These are phyloP conservation scores for Aspergillus tamarii DNA, from an alignment of 2,329 filamentous ascomycete species.

Conservation along the genomic window DNA sequence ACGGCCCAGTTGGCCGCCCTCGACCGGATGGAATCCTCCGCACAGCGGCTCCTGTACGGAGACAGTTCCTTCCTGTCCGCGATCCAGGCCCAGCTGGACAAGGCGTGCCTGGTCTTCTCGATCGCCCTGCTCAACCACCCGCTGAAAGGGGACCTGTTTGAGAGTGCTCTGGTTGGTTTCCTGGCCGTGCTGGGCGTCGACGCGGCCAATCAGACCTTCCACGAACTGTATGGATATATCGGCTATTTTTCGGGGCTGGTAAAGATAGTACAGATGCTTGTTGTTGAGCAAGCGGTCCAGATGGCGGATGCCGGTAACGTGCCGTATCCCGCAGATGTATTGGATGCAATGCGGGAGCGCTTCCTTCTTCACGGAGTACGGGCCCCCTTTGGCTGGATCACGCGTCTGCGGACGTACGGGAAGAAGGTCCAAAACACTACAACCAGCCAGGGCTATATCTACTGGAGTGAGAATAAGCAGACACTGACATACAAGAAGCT, in stretches of 20 bases:
- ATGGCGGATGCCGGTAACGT: background rate
- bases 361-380: background rate
- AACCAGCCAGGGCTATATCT: conserved; percentile 8
- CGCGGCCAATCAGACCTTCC: background rate
- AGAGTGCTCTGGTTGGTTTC: conserved; percentile 4
- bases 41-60: too few relatives aligned
- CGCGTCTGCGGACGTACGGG: background rate
- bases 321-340: background rate
- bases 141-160: conserved; percentile 1
- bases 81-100: background rate
- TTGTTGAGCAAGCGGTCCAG: background rate
- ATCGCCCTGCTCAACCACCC: conserved; percentile 5
- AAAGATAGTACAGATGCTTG: conserved; percentile 11
- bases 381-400: conserved; percentile 7
- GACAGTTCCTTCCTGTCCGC: too few relatives aligned
- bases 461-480: conserved; percentile 14
- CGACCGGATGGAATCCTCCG: too few relatives aligned
- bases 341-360: background rate
- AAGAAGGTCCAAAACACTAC: conserved; percentile 13
- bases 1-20: too few relatives aligned
- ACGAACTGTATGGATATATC: conserved; percentile 5
- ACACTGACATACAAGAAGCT: conserved; percentile 8
- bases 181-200: background rate
- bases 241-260: conserved; percentile 7
- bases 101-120: background rate